phyloP scores from a whole-genome alignment of 108 stramenopile genomes.

The Nitzschia sp. region DNA sequence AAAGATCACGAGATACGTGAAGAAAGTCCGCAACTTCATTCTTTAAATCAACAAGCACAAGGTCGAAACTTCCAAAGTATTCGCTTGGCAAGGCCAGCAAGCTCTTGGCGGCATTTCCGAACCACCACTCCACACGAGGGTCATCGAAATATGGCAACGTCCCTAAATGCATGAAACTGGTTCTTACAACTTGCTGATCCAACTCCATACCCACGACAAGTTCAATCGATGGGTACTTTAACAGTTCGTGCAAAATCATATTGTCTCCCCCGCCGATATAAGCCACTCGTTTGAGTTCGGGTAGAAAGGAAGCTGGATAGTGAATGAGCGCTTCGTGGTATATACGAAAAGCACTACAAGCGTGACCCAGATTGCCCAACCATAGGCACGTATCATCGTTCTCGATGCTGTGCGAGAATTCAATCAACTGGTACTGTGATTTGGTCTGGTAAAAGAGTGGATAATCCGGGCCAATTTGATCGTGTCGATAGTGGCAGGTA shows the following conservation, averaged over 20 bases:
- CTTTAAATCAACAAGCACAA: slow-evolving; percentile 85
- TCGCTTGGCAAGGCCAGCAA: slow-evolving; percentile 74
- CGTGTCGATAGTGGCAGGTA: background rate
- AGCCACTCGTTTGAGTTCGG: slow-evolving; percentile 60
- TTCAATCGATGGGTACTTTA: slow-evolving; percentile 79
- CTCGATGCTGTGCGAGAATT: slow-evolving; percentile 12
- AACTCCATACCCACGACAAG: slow-evolving; percentile 77
- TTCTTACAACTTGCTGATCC: slow-evolving; percentile 74
- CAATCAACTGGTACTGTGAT: slow-evolving; percentile 28
- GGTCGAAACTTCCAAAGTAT: slow-evolving; percentile 86
- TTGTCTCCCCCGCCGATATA: slow-evolving; percentile 84
- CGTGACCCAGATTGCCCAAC: slow-evolving; percentile 62
- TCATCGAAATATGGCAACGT: slow-evolving; percentile 83
- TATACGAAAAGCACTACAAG: slow-evolving; percentile 72
- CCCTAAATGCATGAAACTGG: slow-evolving; percentile 70
- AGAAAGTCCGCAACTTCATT: slow-evolving; percentile 68
- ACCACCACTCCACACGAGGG: slow-evolving; percentile 82
- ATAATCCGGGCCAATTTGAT: slow-evolving; percentile 8
- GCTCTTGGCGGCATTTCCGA: slow-evolving; percentile 78
- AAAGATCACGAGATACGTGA: slow-evolving; percentile 67
- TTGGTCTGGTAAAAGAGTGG: slow-evolving; percentile 7
- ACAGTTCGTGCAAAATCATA: slow-evolving; percentile 81
- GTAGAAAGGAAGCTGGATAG: slow-evolving; percentile 74
- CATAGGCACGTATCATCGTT: slow-evolving; percentile 59
- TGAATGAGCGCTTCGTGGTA: slow-evolving; percentile 80